These are phyloP conservation scores for Oldenlandia corymbosa DNA, from an alignment of 257 asterid genomes.

Conservation along the genomic window DNA sequence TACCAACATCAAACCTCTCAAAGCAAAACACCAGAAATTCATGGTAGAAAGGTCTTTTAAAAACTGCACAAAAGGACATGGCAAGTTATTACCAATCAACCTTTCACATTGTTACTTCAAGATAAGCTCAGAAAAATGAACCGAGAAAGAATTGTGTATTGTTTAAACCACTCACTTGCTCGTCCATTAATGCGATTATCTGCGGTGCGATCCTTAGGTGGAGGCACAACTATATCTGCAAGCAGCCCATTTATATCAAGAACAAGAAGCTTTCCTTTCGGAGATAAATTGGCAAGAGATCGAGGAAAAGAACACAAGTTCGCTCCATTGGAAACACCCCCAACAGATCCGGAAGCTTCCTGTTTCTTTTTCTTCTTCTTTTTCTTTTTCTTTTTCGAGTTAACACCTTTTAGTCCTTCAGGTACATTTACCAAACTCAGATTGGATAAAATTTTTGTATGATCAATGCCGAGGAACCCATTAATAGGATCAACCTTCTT, in stretches of 20 bases:
- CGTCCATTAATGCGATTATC: conserved; percentile 49
- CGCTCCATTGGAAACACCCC: conserved; percentile 18
- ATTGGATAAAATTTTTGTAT: conserved; percentile 21
- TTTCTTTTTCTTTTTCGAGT: conserved; percentile 8
- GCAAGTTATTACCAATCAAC: conserved; percentile 12
- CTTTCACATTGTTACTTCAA: not conserved
- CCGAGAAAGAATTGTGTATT: not conserved
- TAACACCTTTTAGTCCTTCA: conserved; percentile 1
- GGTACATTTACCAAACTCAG: conserved; percentile 27
- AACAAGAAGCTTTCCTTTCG: conserved; percentile 65
- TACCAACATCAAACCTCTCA: conserved; percentile 67
- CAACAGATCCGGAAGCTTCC: conserved; percentile 21
- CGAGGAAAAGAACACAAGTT: conserved; percentile 17
- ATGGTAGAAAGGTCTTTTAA: conserved; percentile 72
- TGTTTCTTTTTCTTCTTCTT: conserved; percentile 13
- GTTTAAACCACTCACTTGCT: conserved; percentile 52
- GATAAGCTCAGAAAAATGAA: not conserved
- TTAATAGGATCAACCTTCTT: conserved; percentile 12
- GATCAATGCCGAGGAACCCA: conserved; percentile 24
- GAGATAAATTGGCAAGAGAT: not conserved
- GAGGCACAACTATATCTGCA: conserved; percentile 66
- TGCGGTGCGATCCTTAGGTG: conserved; percentile 46
- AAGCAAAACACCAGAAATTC: conserved; percentile 84
- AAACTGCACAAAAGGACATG: conserved; percentile 44
- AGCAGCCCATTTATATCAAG: conserved; percentile 93